Conservation (phyloP, 129 eudicot genomes). For the Ambrosia trifida region DNA sequence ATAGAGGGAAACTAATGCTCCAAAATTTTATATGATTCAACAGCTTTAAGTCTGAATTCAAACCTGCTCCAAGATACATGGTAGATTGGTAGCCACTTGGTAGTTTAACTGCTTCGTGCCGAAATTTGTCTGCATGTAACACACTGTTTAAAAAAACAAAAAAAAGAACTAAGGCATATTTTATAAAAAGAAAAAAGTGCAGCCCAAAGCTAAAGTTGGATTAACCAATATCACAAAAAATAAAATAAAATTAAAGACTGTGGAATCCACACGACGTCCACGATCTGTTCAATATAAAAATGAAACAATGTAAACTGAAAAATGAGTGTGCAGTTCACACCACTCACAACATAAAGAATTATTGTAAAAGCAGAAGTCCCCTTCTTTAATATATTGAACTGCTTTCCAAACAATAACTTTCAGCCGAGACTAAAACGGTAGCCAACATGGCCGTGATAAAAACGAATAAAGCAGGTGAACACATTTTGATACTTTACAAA, state of each 20-base stretch:
- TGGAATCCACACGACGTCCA: conserved; percentile 29
- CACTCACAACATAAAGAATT: conserved; percentile 3
- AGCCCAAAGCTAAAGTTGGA: conserved; percentile 13
- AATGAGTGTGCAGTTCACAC: conserved; percentile 13
- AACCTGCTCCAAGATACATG: conserved; percentile 14
- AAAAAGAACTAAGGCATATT: neutral
- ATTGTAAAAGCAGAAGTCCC: neutral
- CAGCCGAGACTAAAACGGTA: neutral
- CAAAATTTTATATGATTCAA: neutral
- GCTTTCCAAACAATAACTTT: conserved; percentile 11
- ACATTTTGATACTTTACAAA: too few species aligned
- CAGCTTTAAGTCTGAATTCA: neutral
- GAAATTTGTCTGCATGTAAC: neutral
- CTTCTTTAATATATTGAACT: neutral
- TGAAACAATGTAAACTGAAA: conserved; percentile 7
- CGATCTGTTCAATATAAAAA: conserved; percentile 15
- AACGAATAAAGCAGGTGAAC: too few species aligned
- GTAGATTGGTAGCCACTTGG: too few species aligned
- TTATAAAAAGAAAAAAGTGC: neutral
- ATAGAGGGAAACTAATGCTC: neutral
- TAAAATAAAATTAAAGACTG: neutral
- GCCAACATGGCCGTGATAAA: too few species aligned
- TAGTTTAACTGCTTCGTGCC: neutral
- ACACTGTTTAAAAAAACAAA: neutral
- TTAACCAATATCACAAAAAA: neutral